A percentile compares a stretch with the other conserved stretches of the same genome.
Conservation (phyloP, 441 rosid species). For the Melastoma candidum region DNA sequence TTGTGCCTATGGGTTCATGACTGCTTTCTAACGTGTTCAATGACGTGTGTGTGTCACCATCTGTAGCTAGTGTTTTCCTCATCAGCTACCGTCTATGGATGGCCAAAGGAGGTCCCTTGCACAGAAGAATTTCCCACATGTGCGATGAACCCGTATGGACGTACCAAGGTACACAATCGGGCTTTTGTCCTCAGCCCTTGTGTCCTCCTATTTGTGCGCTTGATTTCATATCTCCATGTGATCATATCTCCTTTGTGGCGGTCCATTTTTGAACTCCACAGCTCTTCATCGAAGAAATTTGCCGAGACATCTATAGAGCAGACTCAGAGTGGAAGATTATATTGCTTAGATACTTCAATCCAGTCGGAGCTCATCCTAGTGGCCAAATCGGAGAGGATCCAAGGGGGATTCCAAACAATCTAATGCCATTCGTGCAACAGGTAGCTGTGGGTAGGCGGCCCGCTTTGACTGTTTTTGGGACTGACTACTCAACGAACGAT, state of each 20-base stretch:
- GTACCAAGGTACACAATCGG: slow-evolving; percentile 57
- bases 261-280: slow-evolving; percentile 13
- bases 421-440: slow-evolving; percentile 94
- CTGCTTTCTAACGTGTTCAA: no score
- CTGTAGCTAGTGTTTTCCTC: slow-evolving; percentile 94
- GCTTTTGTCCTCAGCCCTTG: not conserved
- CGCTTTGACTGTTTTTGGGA: slow-evolving; percentile 71
- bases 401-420: slow-evolving; percentile 86
- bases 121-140: slow-evolving; percentile 71
- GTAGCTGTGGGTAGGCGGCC: slow-evolving; percentile 79
- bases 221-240: no score
- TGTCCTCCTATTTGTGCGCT: no score
- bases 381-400: slow-evolving; percentile 93
- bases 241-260: no score
- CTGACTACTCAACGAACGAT: slow-evolving; percentile 70
- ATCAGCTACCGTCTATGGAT: slow-evolving; percentile 93
- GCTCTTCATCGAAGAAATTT: slow-evolving; percentile 86
- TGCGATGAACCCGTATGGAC: slow-evolving; percentile 82
- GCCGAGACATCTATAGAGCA: slow-evolving; percentile 52
- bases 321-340: slow-evolving; percentile 82
- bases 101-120: slow-evolving; percentile 94
- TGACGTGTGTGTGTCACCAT: no score
- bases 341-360: slow-evolving; percentile 83
- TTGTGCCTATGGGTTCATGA: no score
- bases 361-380: slow-evolving; percentile 95